Evolutionary conservation across 192 early-diverging fungal genomes (phyloP).

Genomic region (Rhizoclosmatium sp.): DNA sequence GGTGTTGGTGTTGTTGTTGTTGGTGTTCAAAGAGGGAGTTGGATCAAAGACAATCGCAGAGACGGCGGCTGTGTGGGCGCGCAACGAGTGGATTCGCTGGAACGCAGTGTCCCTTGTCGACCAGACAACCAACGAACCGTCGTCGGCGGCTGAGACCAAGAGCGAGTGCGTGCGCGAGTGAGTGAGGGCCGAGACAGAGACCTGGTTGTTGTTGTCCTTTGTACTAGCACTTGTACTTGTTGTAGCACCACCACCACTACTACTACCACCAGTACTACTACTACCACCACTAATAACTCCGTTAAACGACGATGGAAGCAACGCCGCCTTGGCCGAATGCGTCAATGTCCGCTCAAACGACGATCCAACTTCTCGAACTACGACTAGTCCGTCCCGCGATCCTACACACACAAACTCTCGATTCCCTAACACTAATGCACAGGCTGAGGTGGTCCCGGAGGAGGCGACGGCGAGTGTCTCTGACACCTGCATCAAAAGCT

Average conservation of each 20-base stretch:
- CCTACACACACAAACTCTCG: constrained; percentile 7
- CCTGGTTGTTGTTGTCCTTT: background rate
- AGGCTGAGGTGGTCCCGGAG: constrained; percentile 5
- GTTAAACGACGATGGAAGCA: background rate
- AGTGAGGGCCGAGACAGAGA: constrained; percentile 20
- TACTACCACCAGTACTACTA: background rate
- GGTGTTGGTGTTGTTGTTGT: constrained; percentile 31
- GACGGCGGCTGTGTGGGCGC: constrained; percentile 38
- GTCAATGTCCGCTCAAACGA: background rate
- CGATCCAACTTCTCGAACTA: background rate
- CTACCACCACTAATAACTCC: background rate
- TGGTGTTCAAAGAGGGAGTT: constrained; percentile 13
- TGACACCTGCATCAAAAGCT: background rate
- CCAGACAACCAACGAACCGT: constrained; percentile 46
- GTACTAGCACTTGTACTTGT: background rate
- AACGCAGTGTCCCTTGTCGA: background rate
- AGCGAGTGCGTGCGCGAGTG: background rate
- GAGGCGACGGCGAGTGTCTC: background rate
- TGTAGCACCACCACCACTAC: background rate
- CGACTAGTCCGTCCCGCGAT: constrained; percentile 15
- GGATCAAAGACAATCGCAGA: constrained; percentile 29
- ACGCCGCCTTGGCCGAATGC: constrained; percentile 3
- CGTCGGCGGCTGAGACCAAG: constrained; percentile 43
- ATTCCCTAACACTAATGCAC: background rate
- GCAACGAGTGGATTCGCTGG: constrained; percentile 11